Base-by-base conservation (phyloP, 768 basidiomycete species). In the Amanita phalloides region DNA sequence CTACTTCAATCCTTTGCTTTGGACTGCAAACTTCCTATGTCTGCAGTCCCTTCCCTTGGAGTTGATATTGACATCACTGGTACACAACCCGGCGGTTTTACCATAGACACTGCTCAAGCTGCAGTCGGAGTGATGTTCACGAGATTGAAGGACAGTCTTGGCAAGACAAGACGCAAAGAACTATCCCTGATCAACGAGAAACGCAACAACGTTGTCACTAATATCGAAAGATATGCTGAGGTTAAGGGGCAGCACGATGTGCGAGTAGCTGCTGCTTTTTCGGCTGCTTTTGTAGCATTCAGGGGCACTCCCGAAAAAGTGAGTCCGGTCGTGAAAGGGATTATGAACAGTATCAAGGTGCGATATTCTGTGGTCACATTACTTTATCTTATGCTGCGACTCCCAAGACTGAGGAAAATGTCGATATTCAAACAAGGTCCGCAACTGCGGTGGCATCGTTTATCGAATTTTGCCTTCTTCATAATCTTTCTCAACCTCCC, bases 311-410 rank as follows among this genome's bases (percentile, higher is more conserved):
- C 96, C 0, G 82, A 91, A 55, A 97, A 96, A 69, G 84, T 98
- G 55, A 95, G 90, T 58, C 94, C 96, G 0, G 82, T 99, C 45
- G 92, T 99, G 41, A 93, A 94, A 64, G 91, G 90, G 21, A 84
- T 98, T 51, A 98, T 97, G 88, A 95, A 92, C 53, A 90, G 93
- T 21, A 85, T 98, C 72, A 98, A 96, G 81, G 94, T 90, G 48
- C 39, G 77, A 36, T 53, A 43, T 45, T 49, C 32, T n/a, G 14
- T 39, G 35, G 32, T 49, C 11, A 7, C 30, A 6, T 30, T 11
- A 52, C 42, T 55, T 59, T 48, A 56, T 51, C 21, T 56, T 8
- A 46, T 43, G 17, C 53, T 53, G 30, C 5, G 30, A 28, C 3
- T 21, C 28, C 17, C 3, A 56, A 91, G 89, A 85, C 78, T 56